A percentile compares a stretch with the other conserved stretches of the same genome.
Conservation (phyloP, 768 basidiomycete genomes). For the Mycena venus region DNA sequence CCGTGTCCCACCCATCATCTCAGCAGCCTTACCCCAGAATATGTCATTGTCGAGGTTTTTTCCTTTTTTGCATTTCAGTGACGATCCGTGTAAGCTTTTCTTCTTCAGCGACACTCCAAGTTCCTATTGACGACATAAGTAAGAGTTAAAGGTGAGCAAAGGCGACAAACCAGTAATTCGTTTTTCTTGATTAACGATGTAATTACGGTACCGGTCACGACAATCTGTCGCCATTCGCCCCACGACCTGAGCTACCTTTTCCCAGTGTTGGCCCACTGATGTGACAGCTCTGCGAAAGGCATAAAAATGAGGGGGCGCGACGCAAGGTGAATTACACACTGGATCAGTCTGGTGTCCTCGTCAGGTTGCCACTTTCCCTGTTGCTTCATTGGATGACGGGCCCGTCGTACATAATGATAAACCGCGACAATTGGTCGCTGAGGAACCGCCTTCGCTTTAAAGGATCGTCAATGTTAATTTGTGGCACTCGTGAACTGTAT, state of each 20-base stretch:
- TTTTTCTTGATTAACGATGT: slow-evolving; percentile 76
- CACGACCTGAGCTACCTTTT: slow-evolving; percentile 77
- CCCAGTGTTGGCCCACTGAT: slow-evolving; percentile 84
- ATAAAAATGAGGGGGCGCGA: neutral
- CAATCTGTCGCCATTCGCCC: slow-evolving; percentile 86
- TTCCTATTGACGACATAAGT: slow-evolving; percentile 52
- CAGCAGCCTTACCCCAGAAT: slow-evolving; percentile 85
- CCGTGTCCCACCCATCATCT: slow-evolving; percentile 81
- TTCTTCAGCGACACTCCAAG: slow-evolving; percentile 88
- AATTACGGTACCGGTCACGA: slow-evolving; percentile 88
- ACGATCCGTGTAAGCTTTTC: slow-evolving; percentile 81
- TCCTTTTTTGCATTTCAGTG: slow-evolving; percentile 78
- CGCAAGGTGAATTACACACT: slow-evolving; percentile 57
- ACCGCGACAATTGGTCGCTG: slow-evolving; percentile 86
- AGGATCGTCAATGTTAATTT: slow-evolving; percentile 20
- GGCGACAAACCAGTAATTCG: slow-evolving; percentile 66
- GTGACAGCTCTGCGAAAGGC: slow-evolving; percentile 68
- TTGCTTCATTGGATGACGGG: slow-evolving; percentile 75
- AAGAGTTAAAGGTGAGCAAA: neutral
- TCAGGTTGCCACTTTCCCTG: slow-evolving; percentile 78
- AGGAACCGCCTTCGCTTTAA: slow-evolving; percentile 75
- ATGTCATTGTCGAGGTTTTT: slow-evolving; percentile 83
- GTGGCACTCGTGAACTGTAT: neutral
- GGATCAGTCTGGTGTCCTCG: slow-evolving; percentile 74
- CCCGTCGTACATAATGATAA: slow-evolving; percentile 84